phyloP scores from a whole-genome alignment of 176 grass and related monocot species.

The Triticum timopheevii region DNA sequence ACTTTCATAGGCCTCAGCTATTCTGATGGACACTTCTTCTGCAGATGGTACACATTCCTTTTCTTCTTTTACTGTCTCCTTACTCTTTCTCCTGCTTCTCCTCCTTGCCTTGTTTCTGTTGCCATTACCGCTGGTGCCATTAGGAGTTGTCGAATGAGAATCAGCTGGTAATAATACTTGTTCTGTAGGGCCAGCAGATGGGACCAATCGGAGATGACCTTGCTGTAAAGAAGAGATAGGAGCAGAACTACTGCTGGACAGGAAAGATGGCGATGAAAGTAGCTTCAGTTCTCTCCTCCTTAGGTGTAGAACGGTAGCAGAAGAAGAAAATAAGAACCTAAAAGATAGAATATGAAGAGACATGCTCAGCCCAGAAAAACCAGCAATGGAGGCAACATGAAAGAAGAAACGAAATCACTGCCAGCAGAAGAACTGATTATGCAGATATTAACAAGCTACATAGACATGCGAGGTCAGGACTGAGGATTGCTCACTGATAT shows the following conservation, averaged over 20 bases:
- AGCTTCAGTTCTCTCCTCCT: slow-evolving; percentile 31
- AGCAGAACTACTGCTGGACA: neutral
- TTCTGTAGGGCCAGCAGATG: slow-evolving; percentile 17
- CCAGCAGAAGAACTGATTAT: slow-evolving; percentile 22
- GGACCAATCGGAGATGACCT: slow-evolving; percentile 32
- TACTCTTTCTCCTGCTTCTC: slow-evolving; percentile 35
- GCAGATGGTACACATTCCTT: slow-evolving; percentile 40
- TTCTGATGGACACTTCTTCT: slow-evolving; percentile 57
- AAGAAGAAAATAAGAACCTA: slow-evolving; percentile 30
- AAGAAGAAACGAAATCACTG: neutral
- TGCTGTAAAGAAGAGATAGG: slow-evolving; percentile 4
- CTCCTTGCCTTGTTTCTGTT: slow-evolving; percentile 35
- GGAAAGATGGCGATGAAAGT: slow-evolving; percentile 8
- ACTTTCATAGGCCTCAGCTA: slow-evolving; percentile 50
- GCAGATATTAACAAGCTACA: slow-evolving; percentile 4
- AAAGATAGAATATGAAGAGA: slow-evolving; percentile 29
- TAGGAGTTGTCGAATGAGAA: neutral
- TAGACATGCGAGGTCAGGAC: neutral
- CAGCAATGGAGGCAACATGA: neutral
- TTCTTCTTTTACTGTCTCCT: slow-evolving; percentile 22
- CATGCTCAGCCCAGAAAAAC: slow-evolving; percentile 35
- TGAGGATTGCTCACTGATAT: slow-evolving; percentile 32
- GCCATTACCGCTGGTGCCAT: neutral
- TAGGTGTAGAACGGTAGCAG: neutral
- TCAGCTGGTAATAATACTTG: slow-evolving; percentile 13